A percentile compares a stretch with the other conserved stretches of the same genome.
Evolutionary conservation across 2,329 filamentous ascomycete species (phyloP).

Genomic region (Aspergillus brasiliensis): DNA sequence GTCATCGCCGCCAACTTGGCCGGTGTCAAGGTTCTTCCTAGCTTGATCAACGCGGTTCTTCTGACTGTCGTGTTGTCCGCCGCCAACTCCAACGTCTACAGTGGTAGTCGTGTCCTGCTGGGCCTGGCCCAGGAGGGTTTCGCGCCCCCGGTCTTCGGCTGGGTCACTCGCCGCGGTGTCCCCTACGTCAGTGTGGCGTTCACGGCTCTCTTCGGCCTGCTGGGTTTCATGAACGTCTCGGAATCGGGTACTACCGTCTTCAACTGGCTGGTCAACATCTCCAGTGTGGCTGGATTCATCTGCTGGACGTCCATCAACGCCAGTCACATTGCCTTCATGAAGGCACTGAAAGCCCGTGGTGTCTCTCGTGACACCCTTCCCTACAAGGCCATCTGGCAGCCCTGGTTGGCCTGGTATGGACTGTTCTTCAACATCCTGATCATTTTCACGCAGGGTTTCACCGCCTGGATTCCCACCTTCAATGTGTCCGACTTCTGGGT

Average conservation of each 20-base stretch:
- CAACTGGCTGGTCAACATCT: conserved; percentile 37
- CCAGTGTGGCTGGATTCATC: conserved; percentile 34
- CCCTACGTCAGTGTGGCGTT: conserved; percentile 46
- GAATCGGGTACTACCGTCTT: conserved; percentile 64
- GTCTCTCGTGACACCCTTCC: conserved; percentile 61
- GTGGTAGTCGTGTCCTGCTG: conserved; percentile 66
- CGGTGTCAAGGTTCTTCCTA: conserved; percentile 36
- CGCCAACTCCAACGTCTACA: conserved; percentile 43
- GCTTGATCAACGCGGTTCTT: conserved; percentile 42
- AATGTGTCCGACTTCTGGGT: conserved; percentile 62
- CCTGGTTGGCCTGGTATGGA: conserved; percentile 65
- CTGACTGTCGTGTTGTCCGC: conserved; percentile 43
- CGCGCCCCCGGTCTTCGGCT: conserved; percentile 44
- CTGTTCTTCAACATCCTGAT: conserved; percentile 66
- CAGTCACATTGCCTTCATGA: conserved; percentile 66
- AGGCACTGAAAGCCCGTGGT: conserved; percentile 57
- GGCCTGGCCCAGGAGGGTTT: conserved; percentile 56
- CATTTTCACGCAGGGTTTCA: conserved; percentile 68
- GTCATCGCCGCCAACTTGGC: conserved; percentile 45
- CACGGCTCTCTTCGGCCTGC: conserved; percentile 57
- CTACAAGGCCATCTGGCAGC: conserved; percentile 63
- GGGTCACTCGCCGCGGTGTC: conserved; percentile 42
- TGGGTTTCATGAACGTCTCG: conserved; percentile 70
- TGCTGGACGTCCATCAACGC: conserved; percentile 39
- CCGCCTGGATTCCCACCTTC: conserved; percentile 63